Percentiles rank a stretch among this genome's conserved stretches.
Evolutionary conservation across 352 stramenopile genomes (phyloP).

Genomic region (Phytophthora brassicae): DNA sequence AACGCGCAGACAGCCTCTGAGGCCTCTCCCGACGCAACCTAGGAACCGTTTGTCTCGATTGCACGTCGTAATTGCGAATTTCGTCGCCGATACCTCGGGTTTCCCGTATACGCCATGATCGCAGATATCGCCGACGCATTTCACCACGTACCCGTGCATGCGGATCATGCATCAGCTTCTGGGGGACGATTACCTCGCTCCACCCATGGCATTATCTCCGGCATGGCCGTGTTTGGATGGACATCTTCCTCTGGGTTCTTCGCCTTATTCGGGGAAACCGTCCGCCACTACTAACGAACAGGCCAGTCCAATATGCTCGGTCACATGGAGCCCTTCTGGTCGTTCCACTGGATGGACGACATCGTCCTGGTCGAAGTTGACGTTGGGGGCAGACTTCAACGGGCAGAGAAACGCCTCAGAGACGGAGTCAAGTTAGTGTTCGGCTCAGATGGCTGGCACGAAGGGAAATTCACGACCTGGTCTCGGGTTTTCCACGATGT

Average conservation of each 20-base stretch:
- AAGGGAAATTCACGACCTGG: slow-evolving; percentile 8
- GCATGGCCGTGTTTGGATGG: slow-evolving; percentile 8
- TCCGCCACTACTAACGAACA: slow-evolving; percentile 3
- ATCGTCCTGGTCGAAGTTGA: slow-evolving; percentile 7
- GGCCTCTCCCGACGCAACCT: background rate
- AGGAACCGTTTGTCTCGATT: background rate
- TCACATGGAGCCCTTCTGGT: slow-evolving; percentile 1
- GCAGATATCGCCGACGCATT: slow-evolving; percentile 17
- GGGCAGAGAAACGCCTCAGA: slow-evolving; percentile 11
- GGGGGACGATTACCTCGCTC: background rate
- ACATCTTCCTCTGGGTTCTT: slow-evolving; percentile 2
- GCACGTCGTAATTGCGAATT: background rate
- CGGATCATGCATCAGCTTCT: slow-evolving; percentile 6
- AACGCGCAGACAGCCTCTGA: slow-evolving; percentile 1
- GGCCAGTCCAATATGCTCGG: background rate
- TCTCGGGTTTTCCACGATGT: background rate
- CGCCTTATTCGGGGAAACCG: background rate
- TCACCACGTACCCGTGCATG: slow-evolving; percentile 3
- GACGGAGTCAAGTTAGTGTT: slow-evolving; percentile 10
- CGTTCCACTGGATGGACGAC: slow-evolving; percentile 7
- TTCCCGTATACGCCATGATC: slow-evolving; percentile 5
- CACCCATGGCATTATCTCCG: background rate
- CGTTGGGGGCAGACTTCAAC: background rate
- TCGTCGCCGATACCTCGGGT: background rate
- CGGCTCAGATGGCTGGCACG: slow-evolving; percentile 10